A percentile compares a stretch with the other conserved stretches of the same genome.
These are phyloP conservation scores for Backusella liffmaniae DNA, from an alignment of 192 early-diverging fungal species.

Conservation along the genomic window DNA sequence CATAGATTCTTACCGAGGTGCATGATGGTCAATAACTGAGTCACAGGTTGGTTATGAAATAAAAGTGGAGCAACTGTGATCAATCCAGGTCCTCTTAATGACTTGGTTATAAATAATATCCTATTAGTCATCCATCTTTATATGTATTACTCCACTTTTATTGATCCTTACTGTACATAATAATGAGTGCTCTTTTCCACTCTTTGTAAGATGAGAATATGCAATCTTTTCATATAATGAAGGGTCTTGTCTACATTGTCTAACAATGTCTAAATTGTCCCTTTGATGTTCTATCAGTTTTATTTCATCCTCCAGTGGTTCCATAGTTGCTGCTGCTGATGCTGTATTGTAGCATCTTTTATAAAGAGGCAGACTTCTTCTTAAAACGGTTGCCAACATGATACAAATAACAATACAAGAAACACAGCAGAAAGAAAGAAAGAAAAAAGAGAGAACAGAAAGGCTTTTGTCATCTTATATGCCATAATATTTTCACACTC, in stretches of 20 bases:
- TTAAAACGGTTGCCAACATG: neutral
- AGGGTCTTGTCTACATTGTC: slow-evolving; percentile 17
- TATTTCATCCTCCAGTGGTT: neutral
- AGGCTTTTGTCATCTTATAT: neutral
- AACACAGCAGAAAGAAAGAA: neutral
- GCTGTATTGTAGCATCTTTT: neutral
- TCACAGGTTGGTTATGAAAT: slow-evolving; percentile 48
- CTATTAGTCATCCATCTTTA: neutral
- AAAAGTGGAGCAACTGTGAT: slow-evolving; percentile 48
- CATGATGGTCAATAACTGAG: slow-evolving; percentile 44
- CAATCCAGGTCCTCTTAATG: slow-evolving; percentile 54
- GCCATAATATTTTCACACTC: neutral
- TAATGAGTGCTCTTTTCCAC: slow-evolving; percentile 19
- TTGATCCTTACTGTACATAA: slow-evolving; percentile 28
- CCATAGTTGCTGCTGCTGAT: neutral
- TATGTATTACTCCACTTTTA: neutral
- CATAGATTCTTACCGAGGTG: slow-evolving; percentile 74
- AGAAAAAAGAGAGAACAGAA: neutral
- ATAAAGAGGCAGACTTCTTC: neutral
- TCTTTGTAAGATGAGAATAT: slow-evolving; percentile 18
- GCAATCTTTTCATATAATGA: slow-evolving; percentile 17
- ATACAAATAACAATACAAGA: neutral
- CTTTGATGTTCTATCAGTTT: neutral
- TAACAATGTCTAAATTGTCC: slow-evolving; percentile 28
- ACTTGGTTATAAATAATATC: slow-evolving; percentile 8